These are phyloP conservation scores for Fusarium sacchari DNA, from an alignment of 2,329 filamentous ascomycete genomes.

Conservation along the genomic window DNA sequence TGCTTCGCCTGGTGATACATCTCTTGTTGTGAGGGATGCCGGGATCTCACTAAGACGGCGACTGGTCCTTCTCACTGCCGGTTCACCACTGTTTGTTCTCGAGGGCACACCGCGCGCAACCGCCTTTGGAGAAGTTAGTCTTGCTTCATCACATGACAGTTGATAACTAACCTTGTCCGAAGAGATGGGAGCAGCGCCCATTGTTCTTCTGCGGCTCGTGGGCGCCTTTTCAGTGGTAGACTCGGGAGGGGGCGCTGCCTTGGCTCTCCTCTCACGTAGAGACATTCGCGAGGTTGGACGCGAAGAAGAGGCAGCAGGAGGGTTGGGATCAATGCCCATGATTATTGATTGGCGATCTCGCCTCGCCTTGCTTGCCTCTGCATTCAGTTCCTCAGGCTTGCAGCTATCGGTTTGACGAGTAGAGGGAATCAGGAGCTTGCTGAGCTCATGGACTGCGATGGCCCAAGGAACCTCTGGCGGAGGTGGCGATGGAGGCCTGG, in stretches of 20 bases:
- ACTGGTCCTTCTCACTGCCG: slow-evolving; percentile 48
- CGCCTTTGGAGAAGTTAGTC: slow-evolving; percentile 43
- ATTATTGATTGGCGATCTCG: slow-evolving; percentile 71
- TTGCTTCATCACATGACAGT: not conserved
- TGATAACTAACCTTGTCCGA: slow-evolving; percentile 44
- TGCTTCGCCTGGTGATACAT: slow-evolving; percentile 12
- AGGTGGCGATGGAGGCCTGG: slow-evolving; percentile 68
- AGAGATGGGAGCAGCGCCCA: slow-evolving; percentile 53
- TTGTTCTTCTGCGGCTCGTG: slow-evolving; percentile 69
- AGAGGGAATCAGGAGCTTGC: slow-evolving; percentile 81
- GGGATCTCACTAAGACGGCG: slow-evolving; percentile 63
- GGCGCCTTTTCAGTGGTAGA: slow-evolving; percentile 42
- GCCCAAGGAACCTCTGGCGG: slow-evolving; percentile 88
- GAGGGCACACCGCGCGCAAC: slow-evolving; percentile 47
- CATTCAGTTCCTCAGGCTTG: slow-evolving; percentile 80
- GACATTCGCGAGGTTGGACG: slow-evolving; percentile 72
- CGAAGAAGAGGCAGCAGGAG: slow-evolving; percentile 44
- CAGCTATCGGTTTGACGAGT: slow-evolving; percentile 80
- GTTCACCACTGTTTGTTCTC: slow-evolving; percentile 39
- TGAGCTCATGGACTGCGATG: slow-evolving; percentile 83
- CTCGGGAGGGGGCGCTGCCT: slow-evolving; percentile 63
- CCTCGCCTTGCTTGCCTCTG: slow-evolving; percentile 70
- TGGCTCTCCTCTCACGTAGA: slow-evolving; percentile 75
- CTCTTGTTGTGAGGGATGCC: slow-evolving; percentile 43
- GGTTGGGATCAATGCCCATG: slow-evolving; percentile 42